These are phyloP conservation scores for Chalciporus pseudorubinellus DNA, from an alignment of 768 basidiomycete genomes.

Conservation along the genomic window DNA sequence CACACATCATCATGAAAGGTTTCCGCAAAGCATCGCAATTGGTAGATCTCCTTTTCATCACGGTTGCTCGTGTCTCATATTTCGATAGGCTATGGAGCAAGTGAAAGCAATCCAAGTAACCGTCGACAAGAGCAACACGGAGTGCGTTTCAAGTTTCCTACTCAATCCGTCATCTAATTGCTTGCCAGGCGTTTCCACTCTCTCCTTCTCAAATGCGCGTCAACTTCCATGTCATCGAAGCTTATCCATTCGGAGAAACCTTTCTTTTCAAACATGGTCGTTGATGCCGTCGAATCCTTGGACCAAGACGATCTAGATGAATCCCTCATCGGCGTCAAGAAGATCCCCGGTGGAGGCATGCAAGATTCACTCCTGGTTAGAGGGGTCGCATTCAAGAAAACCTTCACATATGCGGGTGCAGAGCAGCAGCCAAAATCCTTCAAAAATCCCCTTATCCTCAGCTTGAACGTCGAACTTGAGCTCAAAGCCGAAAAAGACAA, in stretches of 20 bases:
- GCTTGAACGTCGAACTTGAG: slow-evolving; percentile 96
- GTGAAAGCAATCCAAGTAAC: slow-evolving; percentile 88
- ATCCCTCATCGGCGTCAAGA: slow-evolving; percentile 94
- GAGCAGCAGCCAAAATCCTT: slow-evolving; percentile 98
- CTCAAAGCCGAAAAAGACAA: slow-evolving; percentile 99
- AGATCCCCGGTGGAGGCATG: slow-evolving; percentile 96
- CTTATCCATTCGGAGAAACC: slow-evolving; percentile 98
- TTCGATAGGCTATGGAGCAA: slow-evolving; percentile 69
- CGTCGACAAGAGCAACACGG: slow-evolving; percentile 86
- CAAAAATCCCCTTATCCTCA: slow-evolving; percentile 82
- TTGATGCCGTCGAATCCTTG: slow-evolving; percentile 90
- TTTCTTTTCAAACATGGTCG: slow-evolving; percentile 98
- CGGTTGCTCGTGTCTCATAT: slow-evolving; percentile 8
- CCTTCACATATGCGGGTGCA: slow-evolving; percentile 97
- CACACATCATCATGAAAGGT: slow-evolving; percentile 97
- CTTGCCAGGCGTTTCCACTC: slow-evolving; percentile 80
- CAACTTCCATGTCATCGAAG: slow-evolving; percentile 99
- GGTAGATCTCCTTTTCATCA: slow-evolving; percentile 44
- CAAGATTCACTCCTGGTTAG: slow-evolving; percentile 88
- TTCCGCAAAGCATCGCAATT: slow-evolving; percentile 84
- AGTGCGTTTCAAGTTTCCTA: slow-evolving; percentile 51
- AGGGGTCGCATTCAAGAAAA: slow-evolving; percentile 99
- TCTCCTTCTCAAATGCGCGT: slow-evolving; percentile 92
- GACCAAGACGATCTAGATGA: slow-evolving; percentile 95
- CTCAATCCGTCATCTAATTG: slow-evolving; percentile 5